Conservation (phyloP, 768 basidiomycete genomes). For the Kwoniella heveanensis region DNA sequence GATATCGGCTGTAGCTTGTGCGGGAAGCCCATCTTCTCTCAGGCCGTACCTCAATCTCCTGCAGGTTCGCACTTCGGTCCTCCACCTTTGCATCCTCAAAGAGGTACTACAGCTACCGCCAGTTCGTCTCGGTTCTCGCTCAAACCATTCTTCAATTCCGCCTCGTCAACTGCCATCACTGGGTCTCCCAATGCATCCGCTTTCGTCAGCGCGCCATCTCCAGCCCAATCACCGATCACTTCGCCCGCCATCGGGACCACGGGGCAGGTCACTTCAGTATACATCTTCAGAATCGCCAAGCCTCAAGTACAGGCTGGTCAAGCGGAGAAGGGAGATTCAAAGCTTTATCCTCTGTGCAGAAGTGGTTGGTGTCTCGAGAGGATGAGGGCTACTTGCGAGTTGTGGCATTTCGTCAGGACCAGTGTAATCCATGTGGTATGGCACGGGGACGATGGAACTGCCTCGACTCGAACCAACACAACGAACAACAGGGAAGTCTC, state of each 20-base stretch:
- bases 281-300: constrained; percentile 55
- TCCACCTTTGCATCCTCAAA: constrained; percentile 64
- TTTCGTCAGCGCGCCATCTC: constrained; percentile 25
- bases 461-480: constrained; percentile 7
- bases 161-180: constrained; percentile 34
- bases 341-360: constrained; percentile 73
- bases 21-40: constrained; percentile 61
- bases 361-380: constrained; percentile 84
- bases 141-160: constrained; percentile 57
- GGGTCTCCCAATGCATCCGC: constrained; percentile 29
- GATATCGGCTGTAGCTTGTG: constrained; percentile 79
- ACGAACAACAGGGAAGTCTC: neutral
- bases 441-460: constrained; percentile 68
- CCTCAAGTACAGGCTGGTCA: constrained; percentile 20
- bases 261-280: constrained; percentile 38
- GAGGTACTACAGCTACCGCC: constrained; percentile 50
- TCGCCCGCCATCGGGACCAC: constrained; percentile 33
- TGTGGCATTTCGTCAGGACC: constrained; percentile 85
- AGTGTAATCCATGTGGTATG: constrained; percentile 82
- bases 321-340: constrained; percentile 35
- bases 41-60: constrained; percentile 26
- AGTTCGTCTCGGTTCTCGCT: constrained; percentile 55
- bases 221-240: constrained; percentile 34
- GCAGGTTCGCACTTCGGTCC: constrained; percentile 41
- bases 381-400: constrained; percentile 79